Conservation (phyloP, 352 stramenopile genomes). For the Globisporangium alternatum region DNA sequence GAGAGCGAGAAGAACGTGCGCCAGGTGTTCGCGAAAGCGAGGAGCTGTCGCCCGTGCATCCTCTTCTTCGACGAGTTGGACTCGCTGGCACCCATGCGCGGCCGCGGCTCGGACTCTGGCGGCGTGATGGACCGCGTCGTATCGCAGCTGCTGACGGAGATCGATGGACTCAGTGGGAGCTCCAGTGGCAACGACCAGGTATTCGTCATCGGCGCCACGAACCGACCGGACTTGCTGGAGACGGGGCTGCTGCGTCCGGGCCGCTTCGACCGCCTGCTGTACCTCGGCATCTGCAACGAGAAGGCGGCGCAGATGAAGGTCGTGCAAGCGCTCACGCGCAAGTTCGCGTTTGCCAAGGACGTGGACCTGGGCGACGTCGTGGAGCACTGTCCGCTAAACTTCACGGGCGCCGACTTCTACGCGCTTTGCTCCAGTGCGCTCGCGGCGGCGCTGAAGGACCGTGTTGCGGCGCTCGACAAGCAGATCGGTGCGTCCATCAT, state of each 20-base stretch:
- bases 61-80: slow-evolving; percentile 95
- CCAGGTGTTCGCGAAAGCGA: slow-evolving; percentile 89
- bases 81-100: slow-evolving; percentile 86
- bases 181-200: slow-evolving; percentile 69
- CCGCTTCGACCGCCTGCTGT: slow-evolving; percentile 82
- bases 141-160: slow-evolving; percentile 94
- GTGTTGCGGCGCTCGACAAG: slow-evolving; percentile 55
- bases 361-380: slow-evolving; percentile 65
- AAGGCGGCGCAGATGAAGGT: slow-evolving; percentile 74
- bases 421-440: slow-evolving; percentile 76
- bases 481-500: slow-evolving; percentile 45
- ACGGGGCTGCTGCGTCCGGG: slow-evolving; percentile 92
- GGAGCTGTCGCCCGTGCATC: slow-evolving; percentile 82
- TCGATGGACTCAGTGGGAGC: slow-evolving; percentile 86
- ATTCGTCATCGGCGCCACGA: slow-evolving; percentile 96
- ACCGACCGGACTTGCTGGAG: slow-evolving; percentile 96
- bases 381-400: slow-evolving; percentile 60
- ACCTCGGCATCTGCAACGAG: slow-evolving; percentile 80
- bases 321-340: slow-evolving; percentile 79
- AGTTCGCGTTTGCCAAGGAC: slow-evolving; percentile 62
- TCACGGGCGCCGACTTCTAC: slow-evolving; percentile 85
- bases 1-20: slow-evolving; percentile 97
- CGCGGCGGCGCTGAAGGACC: slow-evolving; percentile 74
- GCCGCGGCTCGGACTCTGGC: slow-evolving; percentile 81
- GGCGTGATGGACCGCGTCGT: slow-evolving; percentile 97